Conservation (phyloP, 1,284 basidiomycete genomes). For the Macrocystidia cucumis region DNA sequence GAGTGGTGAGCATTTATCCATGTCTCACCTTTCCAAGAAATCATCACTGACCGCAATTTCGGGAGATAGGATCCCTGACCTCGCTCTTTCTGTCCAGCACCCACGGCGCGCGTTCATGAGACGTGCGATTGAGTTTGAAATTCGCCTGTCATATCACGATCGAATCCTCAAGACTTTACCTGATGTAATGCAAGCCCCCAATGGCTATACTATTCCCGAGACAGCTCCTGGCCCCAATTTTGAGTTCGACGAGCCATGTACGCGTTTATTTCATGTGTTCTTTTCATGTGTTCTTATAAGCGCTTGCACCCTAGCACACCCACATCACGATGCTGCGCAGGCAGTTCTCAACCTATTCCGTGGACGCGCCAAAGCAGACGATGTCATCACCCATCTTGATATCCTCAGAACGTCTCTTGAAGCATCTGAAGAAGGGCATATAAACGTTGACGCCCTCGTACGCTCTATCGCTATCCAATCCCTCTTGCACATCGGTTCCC, state of each 20-base stretch:
- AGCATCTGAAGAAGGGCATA: slow-evolving; percentile 39
- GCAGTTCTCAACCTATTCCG: slow-evolving; percentile 79
- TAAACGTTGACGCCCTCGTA: slow-evolving; percentile 58
- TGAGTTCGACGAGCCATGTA: slow-evolving; percentile 75
- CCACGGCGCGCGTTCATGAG: slow-evolving; percentile 86
- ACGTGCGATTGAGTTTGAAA: slow-evolving; percentile 85
- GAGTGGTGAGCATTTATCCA: slow-evolving; percentile 70
- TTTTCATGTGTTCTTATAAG: slow-evolving; percentile 1
- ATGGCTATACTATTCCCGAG: slow-evolving; percentile 58
- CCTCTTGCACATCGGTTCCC: slow-evolving; percentile 84
- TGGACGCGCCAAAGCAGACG: slow-evolving; percentile 68
- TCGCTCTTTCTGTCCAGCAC: slow-evolving; percentile 65
- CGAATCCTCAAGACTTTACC: slow-evolving; percentile 89
- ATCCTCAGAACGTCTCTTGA: slow-evolving; percentile 60
- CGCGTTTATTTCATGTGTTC: neutral
- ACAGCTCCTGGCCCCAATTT: slow-evolving; percentile 81
- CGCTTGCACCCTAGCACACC: slow-evolving; percentile 40
- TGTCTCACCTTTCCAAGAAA: slow-evolving; percentile 1
- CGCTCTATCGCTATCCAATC: slow-evolving; percentile 86
- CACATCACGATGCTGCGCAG: slow-evolving; percentile 75
- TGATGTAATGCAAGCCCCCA: slow-evolving; percentile 64
- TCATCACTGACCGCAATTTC: slow-evolving; percentile 6
- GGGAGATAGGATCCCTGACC: slow-evolving; percentile 77
- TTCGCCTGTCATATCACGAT: slow-evolving; percentile 91
- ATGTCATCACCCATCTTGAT: slow-evolving; percentile 74